phyloP scores from a whole-genome alignment of 495 filamentous ascomycete species.

The Neurospora sp. region DNA sequence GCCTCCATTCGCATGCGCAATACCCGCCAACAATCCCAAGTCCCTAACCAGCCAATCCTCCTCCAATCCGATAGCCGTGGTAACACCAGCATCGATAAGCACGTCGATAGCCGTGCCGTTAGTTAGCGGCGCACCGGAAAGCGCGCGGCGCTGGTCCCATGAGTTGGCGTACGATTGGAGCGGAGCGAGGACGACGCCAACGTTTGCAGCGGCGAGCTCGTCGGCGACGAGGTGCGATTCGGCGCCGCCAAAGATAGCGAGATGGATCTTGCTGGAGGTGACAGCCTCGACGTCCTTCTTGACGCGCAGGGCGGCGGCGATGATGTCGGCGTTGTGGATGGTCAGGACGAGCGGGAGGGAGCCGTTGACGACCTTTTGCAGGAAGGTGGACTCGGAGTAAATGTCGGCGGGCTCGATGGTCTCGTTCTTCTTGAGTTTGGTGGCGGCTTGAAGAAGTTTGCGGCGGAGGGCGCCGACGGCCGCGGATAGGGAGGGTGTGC shows the following conservation, averaged over 20 bases:
- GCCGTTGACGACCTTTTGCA: slow-evolving; percentile 29
- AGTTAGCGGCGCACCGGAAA: slow-evolving; percentile 41
- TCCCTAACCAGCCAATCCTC: slow-evolving; percentile 43
- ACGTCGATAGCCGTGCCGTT: slow-evolving; percentile 39
- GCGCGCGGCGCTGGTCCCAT: slow-evolving; percentile 39
- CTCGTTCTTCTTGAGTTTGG: slow-evolving; percentile 11
- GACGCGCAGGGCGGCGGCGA: slow-evolving; percentile 30
- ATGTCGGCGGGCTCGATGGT: slow-evolving; percentile 13
- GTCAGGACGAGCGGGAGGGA: slow-evolving; percentile 29
- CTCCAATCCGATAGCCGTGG: slow-evolving; percentile 32
- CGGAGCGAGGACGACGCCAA: slow-evolving; percentile 40
- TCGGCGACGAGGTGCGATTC: slow-evolving; percentile 39
- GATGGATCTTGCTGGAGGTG: slow-evolving; percentile 15
- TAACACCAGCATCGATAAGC: slow-evolving; percentile 36
- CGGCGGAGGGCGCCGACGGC: slow-evolving; percentile 27
- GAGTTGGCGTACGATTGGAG: slow-evolving; percentile 27
- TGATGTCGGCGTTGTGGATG: slow-evolving; percentile 35
- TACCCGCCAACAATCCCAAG: slow-evolving; percentile 38
- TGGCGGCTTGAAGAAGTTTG: slow-evolving; percentile 32
- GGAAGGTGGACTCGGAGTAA: slow-evolving; percentile 29
- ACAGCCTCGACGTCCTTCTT: slow-evolving; percentile 24
- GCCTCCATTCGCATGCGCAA: slow-evolving; percentile 37
- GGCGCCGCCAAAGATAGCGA: slow-evolving; percentile 39
- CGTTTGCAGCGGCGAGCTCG: slow-evolving; percentile 32
- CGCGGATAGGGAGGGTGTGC: slow-evolving; percentile 28